A percentile compares a stretch with the other conserved stretches of the same genome.
These are phyloP conservation scores for Rhodotorula sp. DNA, from an alignment of 1,284 basidiomycete genomes.

Conservation along the genomic window DNA sequence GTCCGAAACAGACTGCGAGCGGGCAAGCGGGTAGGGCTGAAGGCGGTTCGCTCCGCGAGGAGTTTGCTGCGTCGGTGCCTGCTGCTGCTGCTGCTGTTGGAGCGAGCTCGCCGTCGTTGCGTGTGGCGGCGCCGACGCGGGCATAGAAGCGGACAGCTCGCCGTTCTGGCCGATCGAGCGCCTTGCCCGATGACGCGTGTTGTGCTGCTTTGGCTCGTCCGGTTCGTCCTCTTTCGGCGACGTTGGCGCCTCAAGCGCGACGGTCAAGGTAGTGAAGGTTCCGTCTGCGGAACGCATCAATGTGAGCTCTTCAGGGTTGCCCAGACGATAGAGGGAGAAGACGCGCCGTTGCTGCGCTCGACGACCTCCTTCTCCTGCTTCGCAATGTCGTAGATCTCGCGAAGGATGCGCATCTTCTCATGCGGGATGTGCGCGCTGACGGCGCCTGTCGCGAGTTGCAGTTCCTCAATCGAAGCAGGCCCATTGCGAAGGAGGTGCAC, in stretches of 20 bases:
- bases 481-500: slow-evolving; percentile 54
- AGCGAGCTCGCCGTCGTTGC: neutral
- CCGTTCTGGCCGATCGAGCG: slow-evolving; percentile 4
- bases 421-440: slow-evolving; percentile 54
- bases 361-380: slow-evolving; percentile 48
- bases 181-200: slow-evolving; percentile 19
- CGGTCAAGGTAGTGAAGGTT: slow-evolving; percentile 3
- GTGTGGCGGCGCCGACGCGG: neutral
- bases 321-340: neutral
- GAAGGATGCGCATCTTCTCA: slow-evolving; percentile 54
- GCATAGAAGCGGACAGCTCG: neutral
- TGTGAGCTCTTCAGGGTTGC: neutral
- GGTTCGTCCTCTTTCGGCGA: neutral
- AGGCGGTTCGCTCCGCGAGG: slow-evolving; percentile 9
- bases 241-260: neutral
- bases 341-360: slow-evolving; percentile 6
- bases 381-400: slow-evolving; percentile 58
- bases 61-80: slow-evolving; percentile 4
- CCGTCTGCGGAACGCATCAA: slow-evolving; percentile 2
- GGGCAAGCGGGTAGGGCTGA: slow-evolving; percentile 22
- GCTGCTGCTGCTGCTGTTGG: neutral
- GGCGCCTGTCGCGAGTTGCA: slow-evolving; percentile 57
- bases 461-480: slow-evolving; percentile 51
- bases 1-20: slow-evolving; percentile 24
- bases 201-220: slow-evolving; percentile 5